phyloP scores from a whole-genome alignment of 257 asterid genomes.

The Solanum sitiens region DNA sequence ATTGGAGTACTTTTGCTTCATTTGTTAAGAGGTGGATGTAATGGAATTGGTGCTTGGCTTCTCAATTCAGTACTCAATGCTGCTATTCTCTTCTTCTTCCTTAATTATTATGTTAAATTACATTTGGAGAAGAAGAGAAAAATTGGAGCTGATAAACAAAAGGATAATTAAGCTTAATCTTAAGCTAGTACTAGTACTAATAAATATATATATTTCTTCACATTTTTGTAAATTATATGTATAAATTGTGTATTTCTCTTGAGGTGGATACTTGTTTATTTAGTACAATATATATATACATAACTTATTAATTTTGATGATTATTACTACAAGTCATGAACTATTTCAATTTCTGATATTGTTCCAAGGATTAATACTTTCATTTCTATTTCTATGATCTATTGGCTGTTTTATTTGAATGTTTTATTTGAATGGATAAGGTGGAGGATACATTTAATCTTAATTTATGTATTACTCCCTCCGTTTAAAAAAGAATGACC shows the following conservation, averaged over 20 bases:
- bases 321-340: background rate
- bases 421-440: background rate
- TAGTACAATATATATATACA: background rate
- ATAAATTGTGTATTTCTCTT: background rate
- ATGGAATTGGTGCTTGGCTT: conserved; percentile 82
- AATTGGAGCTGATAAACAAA: background rate
- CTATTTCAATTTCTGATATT: background rate
- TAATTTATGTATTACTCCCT: no score
- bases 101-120: conserved; percentile 48
- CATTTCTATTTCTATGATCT: no score
- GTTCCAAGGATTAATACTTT: background rate
- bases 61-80: conserved; percentile 70
- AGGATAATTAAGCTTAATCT: conserved; percentile 16
- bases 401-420: background rate
- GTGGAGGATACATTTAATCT: background rate
- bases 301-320: background rate
- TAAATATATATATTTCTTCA: background rate
- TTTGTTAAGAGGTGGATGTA: conserved; percentile 68
- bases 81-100: conserved; percentile 42
- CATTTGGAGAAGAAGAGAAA: conserved; percentile 19
- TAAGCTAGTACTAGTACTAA: no score
- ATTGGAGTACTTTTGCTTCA: conserved; percentile 57
- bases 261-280: background rate
- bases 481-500: no score
- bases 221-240: background rate